phyloP scores from a whole-genome alignment of 345 rosid genomes.

The Eutrema heterophyllum region DNA sequence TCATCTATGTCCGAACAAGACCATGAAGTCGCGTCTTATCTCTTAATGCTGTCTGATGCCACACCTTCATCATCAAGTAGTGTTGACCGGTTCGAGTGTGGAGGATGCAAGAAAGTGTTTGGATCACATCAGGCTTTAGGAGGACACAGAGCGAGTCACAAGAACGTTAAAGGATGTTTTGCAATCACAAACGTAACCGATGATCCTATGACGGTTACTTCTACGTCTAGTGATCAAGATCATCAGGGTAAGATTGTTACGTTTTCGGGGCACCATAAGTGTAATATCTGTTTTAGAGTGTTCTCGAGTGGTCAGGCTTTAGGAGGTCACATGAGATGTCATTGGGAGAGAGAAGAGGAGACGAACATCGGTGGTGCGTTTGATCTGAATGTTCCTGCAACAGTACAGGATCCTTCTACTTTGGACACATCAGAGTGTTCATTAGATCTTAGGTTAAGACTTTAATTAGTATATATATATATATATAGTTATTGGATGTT shows the following conservation, averaged over 20 bases:
- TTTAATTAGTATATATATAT: slow-evolving; percentile 25
- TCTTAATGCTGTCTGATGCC: slow-evolving; percentile 47
- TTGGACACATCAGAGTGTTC: slow-evolving; percentile 39
- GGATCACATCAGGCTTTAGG: slow-evolving; percentile 89
- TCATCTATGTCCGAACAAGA: slow-evolving; percentile 48
- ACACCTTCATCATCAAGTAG: neutral
- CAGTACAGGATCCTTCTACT: slow-evolving; percentile 39
- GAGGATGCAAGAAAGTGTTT: slow-evolving; percentile 80
- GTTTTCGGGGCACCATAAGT: slow-evolving; percentile 45
- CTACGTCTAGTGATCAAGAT: slow-evolving; percentile 11
- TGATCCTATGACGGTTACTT: slow-evolving; percentile 19
- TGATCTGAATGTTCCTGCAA: slow-evolving; percentile 71
- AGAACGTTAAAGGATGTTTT: slow-evolving; percentile 77
- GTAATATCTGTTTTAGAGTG: slow-evolving; percentile 56
- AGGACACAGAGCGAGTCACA: slow-evolving; percentile 85
- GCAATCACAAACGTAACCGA: slow-evolving; percentile 45
- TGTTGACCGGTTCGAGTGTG: slow-evolving; percentile 53
- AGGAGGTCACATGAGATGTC: slow-evolving; percentile 78
- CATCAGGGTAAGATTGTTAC: slow-evolving; percentile 20
- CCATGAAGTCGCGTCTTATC: slow-evolving; percentile 64
- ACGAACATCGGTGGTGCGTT: slow-evolving; percentile 31
- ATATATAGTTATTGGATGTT: slow-evolving; percentile 1
- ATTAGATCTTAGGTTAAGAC: slow-evolving; percentile 74
- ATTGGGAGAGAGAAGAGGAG: slow-evolving; percentile 58
- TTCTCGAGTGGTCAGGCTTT: slow-evolving; percentile 73